Conservation (phyloP, 257 asterid genomes). For the Forsythia suspensa region DNA sequence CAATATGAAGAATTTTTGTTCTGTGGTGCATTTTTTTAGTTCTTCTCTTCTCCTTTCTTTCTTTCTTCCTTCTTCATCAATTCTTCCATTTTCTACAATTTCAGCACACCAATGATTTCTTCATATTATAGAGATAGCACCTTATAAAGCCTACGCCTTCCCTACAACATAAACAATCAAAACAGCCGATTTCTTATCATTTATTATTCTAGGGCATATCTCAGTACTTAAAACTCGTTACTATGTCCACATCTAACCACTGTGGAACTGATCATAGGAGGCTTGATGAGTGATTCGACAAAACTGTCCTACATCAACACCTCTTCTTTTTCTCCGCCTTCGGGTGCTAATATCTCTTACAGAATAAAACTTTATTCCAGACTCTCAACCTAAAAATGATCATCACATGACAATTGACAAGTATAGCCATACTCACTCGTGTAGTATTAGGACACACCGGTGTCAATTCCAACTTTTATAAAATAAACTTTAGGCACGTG, state of each 20-base stretch:
- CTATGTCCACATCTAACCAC: neutral
- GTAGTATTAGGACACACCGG: neutral
- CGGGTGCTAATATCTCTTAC: neutral
- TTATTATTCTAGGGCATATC: neutral
- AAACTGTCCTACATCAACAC: neutral
- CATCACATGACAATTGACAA: neutral
- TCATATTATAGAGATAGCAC: neutral
- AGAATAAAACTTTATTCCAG: neutral
- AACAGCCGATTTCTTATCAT: neutral
- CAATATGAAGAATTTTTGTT: neutral
- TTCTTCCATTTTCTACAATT: neutral
- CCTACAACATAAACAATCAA: neutral
- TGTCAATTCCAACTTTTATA: neutral
- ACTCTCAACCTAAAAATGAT: neutral
- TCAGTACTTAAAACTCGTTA: neutral
- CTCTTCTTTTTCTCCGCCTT: neutral
- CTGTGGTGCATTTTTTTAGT: neutral
- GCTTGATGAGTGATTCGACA: neutral
- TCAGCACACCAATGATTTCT: neutral
- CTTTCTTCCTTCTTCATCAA: neutral
- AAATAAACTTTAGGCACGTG: neutral
- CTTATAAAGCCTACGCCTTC: neutral
- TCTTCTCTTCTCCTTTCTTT: neutral
- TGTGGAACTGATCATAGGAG: neutral
- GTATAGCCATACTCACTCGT: neutral